These are phyloP conservation scores for Onygena corvina DNA, from an alignment of 2,329 filamentous ascomycete genomes.

Conservation along the genomic window DNA sequence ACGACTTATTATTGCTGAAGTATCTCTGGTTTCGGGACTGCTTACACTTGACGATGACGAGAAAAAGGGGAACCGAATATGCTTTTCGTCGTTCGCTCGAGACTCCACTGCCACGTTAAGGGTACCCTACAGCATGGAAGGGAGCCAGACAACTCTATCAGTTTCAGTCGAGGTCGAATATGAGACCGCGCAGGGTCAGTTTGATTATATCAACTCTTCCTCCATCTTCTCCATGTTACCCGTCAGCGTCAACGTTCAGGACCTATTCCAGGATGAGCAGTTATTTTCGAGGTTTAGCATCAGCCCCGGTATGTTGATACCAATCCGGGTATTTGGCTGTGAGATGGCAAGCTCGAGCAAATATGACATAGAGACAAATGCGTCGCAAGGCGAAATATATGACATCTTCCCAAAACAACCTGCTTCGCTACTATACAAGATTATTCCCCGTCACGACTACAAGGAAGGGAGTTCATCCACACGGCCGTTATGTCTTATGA, in stretches of 20 bases:
- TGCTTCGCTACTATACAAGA: slow-evolving; percentile 67
- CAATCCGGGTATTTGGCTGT: slow-evolving; percentile 61
- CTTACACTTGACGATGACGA: slow-evolving; percentile 27
- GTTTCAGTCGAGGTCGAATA: slow-evolving; percentile 68
- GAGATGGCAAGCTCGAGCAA: slow-evolving; percentile 57
- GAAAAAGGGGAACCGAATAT: slow-evolving; percentile 31
- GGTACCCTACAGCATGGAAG: slow-evolving; percentile 75
- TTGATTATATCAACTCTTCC: slow-evolving; percentile 51
- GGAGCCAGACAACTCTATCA: slow-evolving; percentile 57
- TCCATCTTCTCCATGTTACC: slow-evolving; percentile 63
- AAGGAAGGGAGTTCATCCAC: slow-evolving; percentile 32
- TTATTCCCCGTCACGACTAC: slow-evolving; percentile 33
- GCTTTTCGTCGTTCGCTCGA: slow-evolving; percentile 27
- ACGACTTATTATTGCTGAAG: slow-evolving; percentile 44
- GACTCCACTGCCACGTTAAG: slow-evolving; percentile 35
- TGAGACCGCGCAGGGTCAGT: slow-evolving; percentile 51
- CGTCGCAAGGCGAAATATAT: slow-evolving; percentile 35
- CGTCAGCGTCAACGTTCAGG: slow-evolving; percentile 90
- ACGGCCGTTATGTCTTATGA: slow-evolving; percentile 45
- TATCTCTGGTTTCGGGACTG: slow-evolving; percentile 33
- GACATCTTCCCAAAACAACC: slow-evolving; percentile 71
- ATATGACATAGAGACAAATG: slow-evolving; percentile 44
- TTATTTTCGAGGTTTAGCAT: slow-evolving; percentile 88
- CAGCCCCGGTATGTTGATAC: slow-evolving; percentile 63
- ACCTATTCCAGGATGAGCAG: slow-evolving; percentile 73